A percentile compares a stretch with the other conserved stretches of the same genome.
Evolutionary conservation across 208 protist species (phyloP).

Genomic region (Leishmania martiniquensis): DNA sequence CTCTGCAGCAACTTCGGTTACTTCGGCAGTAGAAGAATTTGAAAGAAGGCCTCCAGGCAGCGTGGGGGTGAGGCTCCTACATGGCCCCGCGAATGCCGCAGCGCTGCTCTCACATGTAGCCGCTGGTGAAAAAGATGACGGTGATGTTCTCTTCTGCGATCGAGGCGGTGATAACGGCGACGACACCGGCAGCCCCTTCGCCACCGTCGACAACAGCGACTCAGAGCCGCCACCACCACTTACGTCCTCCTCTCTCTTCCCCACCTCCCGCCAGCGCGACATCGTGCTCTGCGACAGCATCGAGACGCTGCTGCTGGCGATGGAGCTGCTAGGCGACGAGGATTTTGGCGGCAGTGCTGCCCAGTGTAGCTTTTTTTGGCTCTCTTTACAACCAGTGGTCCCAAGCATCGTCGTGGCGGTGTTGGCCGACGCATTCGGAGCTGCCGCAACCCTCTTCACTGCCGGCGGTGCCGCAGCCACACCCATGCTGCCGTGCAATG

Average conservation of each 20-base stretch:
- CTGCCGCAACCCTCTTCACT: background rate
- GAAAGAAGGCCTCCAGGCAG: background rate
- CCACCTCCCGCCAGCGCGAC: background rate
- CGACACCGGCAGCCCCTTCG: background rate
- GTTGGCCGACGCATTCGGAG: background rate
- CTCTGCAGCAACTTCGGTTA: background rate
- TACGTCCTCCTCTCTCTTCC: background rate
- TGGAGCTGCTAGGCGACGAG: slow-evolving; percentile 10
- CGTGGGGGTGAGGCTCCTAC: background rate
- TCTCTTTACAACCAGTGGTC: background rate
- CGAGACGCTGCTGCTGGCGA: slow-evolving; percentile 34
- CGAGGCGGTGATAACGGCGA: background rate
- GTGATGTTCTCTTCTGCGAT: background rate
- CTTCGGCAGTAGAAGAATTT: background rate
- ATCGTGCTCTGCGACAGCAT: slow-evolving; percentile 22
- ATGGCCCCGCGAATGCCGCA: no score
- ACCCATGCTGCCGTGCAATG: background rate
- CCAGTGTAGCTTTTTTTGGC: background rate
- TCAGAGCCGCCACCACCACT: background rate
- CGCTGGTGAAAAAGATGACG: background rate
- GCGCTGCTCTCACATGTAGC: background rate
- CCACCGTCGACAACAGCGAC: background rate
- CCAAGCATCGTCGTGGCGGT: background rate
- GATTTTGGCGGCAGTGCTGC: background rate
- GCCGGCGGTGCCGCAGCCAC: background rate